These are phyloP conservation scores for Uronychia binucleata DNA, from an alignment of 73 alveolate species.

Conservation along the genomic window DNA sequence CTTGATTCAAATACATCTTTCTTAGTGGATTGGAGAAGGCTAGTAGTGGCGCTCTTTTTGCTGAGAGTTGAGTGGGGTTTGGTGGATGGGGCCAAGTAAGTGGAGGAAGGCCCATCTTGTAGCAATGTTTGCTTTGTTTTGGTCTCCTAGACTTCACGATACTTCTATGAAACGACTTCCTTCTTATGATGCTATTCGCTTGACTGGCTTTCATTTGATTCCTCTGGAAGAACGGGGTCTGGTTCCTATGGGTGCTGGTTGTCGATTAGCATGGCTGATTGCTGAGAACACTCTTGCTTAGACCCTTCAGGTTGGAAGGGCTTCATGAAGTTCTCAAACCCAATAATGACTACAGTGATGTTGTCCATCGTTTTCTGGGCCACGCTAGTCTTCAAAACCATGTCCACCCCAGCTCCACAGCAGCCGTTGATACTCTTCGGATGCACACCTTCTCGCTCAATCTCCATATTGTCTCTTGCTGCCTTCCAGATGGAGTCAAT, in stretches of 20 bases:
- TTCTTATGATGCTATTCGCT: no score
- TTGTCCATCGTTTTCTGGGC: constrained; percentile 87
- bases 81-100: no score
- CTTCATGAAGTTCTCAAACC: constrained; percentile 65
- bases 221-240: no score
- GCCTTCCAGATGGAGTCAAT: constrained; percentile 73
- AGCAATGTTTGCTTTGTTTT: no score
- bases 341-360: constrained; percentile 87
- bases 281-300: background rate
- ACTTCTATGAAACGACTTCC: no score
- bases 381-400: constrained; percentile 81
- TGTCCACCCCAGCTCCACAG: constrained; percentile 90
- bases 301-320: background rate
- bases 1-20: no score
- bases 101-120: no score
- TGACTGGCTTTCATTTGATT: no score
- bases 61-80: no score
- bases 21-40: no score
- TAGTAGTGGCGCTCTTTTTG: no score
- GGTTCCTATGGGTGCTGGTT: background rate
- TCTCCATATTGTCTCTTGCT: background rate
- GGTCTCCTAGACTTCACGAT: no score
- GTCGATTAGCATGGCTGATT: background rate
- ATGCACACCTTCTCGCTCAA: constrained; percentile 47
- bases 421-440: constrained; percentile 64